Base-by-base conservation (phyloP, 345 rosid species). In the Lagerstroemia speciosa region DNA sequence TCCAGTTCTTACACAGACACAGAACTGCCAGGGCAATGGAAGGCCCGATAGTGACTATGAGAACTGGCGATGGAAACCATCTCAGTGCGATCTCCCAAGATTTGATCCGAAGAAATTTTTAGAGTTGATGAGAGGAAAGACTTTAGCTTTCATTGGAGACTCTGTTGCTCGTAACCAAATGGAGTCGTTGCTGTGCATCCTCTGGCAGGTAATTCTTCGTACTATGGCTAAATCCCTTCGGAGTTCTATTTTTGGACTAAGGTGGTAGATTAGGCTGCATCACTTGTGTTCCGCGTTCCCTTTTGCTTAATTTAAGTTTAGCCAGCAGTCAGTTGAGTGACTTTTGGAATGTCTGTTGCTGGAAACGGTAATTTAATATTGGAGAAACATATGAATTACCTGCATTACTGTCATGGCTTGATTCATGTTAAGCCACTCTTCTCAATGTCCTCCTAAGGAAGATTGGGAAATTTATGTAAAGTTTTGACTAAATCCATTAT, bases 1-100 rank as follows among this genome's bases (percentile, higher is more conserved):
- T 78, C 98, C 98, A 62, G 80, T 89, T 65, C 38, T 92, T 63
- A 87, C 97, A 36, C 99, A 92, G 90, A 90, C 87, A 98, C 98
- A 90, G 84, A 95, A 95, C 82, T 95, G 99, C 83, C 99, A 87
- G 79, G 99, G 98, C 14, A 95, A 95, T 71, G 99, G 98, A 69
- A 86, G 99, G 76, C 92, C 96, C 38, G 99, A 95, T 75, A 87
- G 77, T 69, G 92, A 87, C 74, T 89, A 95, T 50, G 98, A 95
- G 80, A 87, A 81, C 82, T 95, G 96, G 96, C 86, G 96, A 65
- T 95, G 98, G 99, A 92, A 83, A 67, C 99, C 99, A 29, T 77
- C 78, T 66, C 82, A 83, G 61, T 95, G 99, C 78, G 83, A 90
- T 30, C 96, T 95, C 75, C 97, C 97, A 8, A 89, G 98, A 53